Conservation (phyloP, 2,329 filamentous ascomycete genomes). For the Raffaelea ambrosiae region DNA sequence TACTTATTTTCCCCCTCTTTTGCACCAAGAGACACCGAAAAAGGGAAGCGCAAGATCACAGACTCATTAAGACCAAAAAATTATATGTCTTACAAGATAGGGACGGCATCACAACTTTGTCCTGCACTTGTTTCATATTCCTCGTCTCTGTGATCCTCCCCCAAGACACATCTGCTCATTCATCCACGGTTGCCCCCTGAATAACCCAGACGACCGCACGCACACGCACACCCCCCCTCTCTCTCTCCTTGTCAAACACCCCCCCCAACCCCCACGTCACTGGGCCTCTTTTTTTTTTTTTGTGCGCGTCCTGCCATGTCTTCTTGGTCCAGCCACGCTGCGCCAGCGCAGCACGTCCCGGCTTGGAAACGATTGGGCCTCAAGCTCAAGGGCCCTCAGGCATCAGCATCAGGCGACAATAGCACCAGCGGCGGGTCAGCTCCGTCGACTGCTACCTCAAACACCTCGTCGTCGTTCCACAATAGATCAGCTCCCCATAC, state of each 20-base stretch:
- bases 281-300: not conserved
- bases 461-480: not conserved
- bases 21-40: no score
- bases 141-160: no score
- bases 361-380: conserved; percentile 57
- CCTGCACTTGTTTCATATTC: no score
- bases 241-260: conserved; percentile 3
- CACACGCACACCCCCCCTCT: conserved; percentile 2
- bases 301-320: conserved; percentile 28
- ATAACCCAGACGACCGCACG: no score
- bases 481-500: conserved; percentile 25
- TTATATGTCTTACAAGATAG: no score
- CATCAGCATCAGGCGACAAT: conserved; percentile 19
- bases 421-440: conserved; percentile 14
- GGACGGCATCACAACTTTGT: no score
- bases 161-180: no score
- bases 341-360: conserved; percentile 39
- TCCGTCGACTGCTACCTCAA: conserved; percentile 14
- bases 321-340: conserved; percentile 29
- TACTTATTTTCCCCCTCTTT: no score
- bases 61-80: no score
- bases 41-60: no score
- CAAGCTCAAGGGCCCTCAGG: conserved; percentile 44
- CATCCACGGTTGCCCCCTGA: no score
- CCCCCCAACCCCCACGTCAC: no score